phyloP scores from a whole-genome alignment of 2,329 filamentous ascomycete genomes.

The Apiospora pterosperma region DNA sequence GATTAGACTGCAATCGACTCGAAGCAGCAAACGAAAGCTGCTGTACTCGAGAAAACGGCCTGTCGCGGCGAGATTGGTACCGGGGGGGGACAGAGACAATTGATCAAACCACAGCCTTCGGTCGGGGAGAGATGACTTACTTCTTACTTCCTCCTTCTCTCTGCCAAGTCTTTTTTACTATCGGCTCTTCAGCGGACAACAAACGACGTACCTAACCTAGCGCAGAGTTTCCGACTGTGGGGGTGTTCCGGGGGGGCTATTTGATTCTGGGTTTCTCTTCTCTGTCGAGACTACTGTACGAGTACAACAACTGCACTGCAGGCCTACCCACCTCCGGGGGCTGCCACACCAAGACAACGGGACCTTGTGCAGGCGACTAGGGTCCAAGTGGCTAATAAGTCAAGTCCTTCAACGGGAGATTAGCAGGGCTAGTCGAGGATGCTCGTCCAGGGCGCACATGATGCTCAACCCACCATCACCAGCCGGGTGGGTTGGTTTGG shows the following conservation, averaged over 20 bases:
- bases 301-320: not conserved
- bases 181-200: constrained; percentile 1
- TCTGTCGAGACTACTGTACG: no score
- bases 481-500: not conserved
- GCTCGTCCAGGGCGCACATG: not conserved
- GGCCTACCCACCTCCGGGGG: no score
- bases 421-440: not conserved
- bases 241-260: not conserved
- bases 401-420: not conserved
- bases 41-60: no score
- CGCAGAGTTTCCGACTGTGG: not conserved
- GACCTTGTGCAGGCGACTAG: not conserved
- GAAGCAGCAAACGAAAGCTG: no score
- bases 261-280: not conserved
- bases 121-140: not conserved
- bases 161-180: not conserved
- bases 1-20: no score
- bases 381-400: not conserved
- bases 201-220: not conserved
- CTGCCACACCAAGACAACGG: not conserved
- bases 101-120: not conserved
- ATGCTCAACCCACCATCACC: not conserved
- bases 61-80: not conserved
- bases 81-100: not conserved
- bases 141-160: not conserved